Evolutionary conservation across 257 asterid species (phyloP).

Genomic region (Linaria vulgaris): DNA sequence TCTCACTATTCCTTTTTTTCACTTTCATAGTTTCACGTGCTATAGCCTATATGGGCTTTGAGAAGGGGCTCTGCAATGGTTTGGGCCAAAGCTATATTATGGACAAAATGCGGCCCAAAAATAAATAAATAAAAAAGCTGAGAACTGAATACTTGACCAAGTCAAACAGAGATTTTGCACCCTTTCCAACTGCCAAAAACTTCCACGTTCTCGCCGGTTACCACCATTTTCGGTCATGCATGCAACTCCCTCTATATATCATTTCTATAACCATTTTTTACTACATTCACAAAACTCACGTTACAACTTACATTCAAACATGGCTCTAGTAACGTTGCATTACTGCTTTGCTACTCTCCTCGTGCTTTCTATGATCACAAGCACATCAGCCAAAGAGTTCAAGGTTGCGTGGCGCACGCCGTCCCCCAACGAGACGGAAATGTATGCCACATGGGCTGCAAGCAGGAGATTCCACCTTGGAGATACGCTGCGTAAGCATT

Average conservation of each 20-base stretch:
- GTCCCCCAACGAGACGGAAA: slow-evolving; percentile 37
- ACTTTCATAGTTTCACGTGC: too few relatives aligned
- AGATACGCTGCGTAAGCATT: slow-evolving; percentile 63
- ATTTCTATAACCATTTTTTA: neutral
- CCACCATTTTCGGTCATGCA: neutral
- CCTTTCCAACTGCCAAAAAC: slow-evolving; percentile 36
- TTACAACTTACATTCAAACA: slow-evolving; percentile 1
- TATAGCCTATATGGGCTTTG: too few relatives aligned
- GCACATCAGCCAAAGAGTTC: slow-evolving; percentile 52
- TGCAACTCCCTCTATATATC: neutral
- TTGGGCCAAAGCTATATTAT: too few relatives aligned
- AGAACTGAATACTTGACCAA: slow-evolving; percentile 6
- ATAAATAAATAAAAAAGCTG: too few relatives aligned
- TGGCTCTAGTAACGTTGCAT: slow-evolving; percentile 28
- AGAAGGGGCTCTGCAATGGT: too few relatives aligned
- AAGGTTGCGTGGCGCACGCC: slow-evolving; percentile 75
- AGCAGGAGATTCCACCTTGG: slow-evolving; percentile 50
- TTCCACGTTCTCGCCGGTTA: slow-evolving; percentile 28
- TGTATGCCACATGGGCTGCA: slow-evolving; percentile 57
- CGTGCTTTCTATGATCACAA: slow-evolving; percentile 20
- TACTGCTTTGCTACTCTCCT: slow-evolving; percentile 23
- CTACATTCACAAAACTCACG: neutral
- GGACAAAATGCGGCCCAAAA: too few relatives aligned
- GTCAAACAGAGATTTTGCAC: slow-evolving; percentile 26
- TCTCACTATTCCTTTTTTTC: too few relatives aligned